Base-by-base conservation (phyloP, 495 filamentous ascomycete genomes). In the Penicillium argentinense region DNA sequence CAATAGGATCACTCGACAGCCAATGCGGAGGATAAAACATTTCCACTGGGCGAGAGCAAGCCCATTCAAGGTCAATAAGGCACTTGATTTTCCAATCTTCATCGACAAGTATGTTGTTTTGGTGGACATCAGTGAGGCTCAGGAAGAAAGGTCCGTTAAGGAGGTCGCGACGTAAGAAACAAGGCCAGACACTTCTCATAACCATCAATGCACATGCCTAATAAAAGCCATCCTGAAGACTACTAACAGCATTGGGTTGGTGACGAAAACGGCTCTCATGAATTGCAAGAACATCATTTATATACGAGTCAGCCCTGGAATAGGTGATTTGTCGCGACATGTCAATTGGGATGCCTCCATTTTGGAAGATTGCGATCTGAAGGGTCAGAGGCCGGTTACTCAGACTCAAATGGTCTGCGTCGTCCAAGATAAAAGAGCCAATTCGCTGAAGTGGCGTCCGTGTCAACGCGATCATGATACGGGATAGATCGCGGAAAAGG, bases 381-480 rank as follows among this genome's bases (percentile, higher is more conserved):
- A 56, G 56, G 5, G 41, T 36, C 0, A 72, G 57, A 1, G 67
- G 69, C 8, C 67, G 53, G 44, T 72, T 72, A 7, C 27, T 52
- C 27, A 74, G 47, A 0, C 32, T 41, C 1, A 69, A 17, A 12
- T 42, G 47, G 11, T 67, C 61, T 26, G 57, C 45, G 9, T 56
- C 29, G 33, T 60, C 34, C 7, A 72, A 47, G 2, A 26, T 53
- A 34, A 72, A 71, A 6, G 71, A 63, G 3, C 66, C 69, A 27
- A 73, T 74, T 4, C 51, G 52, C 1, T 63, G 54, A 29, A 62
- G 51, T 7, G 60, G 60, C 0, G 63, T 42, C 8, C 60, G 61
- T 3, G 53, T 56, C 0, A 69, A 38, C 3, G 60, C 54, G 13
- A 69, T 29, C 17, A 72, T 51, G 4, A 66, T 52, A 8, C 53